A percentile compares a stretch with the other conserved stretches of the same genome.
Evolutionary conservation across 2,329 filamentous ascomycete species (phyloP).

Genomic region (Teratosphaeria gauchensis): DNA sequence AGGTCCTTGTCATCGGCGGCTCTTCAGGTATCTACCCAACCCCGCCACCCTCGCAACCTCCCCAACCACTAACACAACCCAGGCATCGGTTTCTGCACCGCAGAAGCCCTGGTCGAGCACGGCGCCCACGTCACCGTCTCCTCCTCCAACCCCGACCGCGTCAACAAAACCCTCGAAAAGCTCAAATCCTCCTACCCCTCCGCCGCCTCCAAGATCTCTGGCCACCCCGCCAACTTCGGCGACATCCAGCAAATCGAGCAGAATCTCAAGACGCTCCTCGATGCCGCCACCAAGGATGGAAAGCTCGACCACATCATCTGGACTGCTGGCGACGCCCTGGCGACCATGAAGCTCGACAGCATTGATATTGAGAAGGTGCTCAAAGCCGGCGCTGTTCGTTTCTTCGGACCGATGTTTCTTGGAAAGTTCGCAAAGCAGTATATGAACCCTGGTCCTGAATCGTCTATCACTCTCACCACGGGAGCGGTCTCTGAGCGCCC

Average conservation of each 20-base stretch:
- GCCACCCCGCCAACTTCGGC: constrained; percentile 41
- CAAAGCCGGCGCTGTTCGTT: constrained; percentile 40
- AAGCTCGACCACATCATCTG: constrained; percentile 48
- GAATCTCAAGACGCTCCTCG: constrained; percentile 40
- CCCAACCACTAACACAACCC: constrained; percentile 10
- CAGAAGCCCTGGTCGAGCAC: constrained; percentile 47
- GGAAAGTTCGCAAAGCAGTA: constrained; percentile 42
- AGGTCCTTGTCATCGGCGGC: constrained; percentile 54
- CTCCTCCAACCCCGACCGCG: constrained; percentile 44
- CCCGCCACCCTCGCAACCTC: neutral
- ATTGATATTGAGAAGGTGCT: constrained; percentile 32
- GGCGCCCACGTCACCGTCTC: constrained; percentile 50
- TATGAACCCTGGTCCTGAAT: constrained; percentile 32
- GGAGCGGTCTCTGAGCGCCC: constrained; percentile 45
- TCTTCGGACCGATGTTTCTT: constrained; percentile 42
- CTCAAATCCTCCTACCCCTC: constrained; percentile 38
- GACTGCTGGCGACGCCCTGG: constrained; percentile 45
- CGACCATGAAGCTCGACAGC: constrained; percentile 31
- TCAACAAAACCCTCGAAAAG: constrained; percentile 38
- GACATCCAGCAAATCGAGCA: constrained; percentile 36
- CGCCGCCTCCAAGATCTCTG: constrained; percentile 29
- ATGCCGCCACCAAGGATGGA: constrained; percentile 14
- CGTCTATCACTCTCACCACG: constrained; percentile 48
- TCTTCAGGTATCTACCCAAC: constrained; percentile 28
- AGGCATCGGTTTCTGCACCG: constrained; percentile 54